A percentile compares a stretch with the other conserved stretches of the same genome.
Evolutionary conservation across 139 green algal genomes (phyloP).

Genomic region (Astrephomene gubernaculifera): DNA sequence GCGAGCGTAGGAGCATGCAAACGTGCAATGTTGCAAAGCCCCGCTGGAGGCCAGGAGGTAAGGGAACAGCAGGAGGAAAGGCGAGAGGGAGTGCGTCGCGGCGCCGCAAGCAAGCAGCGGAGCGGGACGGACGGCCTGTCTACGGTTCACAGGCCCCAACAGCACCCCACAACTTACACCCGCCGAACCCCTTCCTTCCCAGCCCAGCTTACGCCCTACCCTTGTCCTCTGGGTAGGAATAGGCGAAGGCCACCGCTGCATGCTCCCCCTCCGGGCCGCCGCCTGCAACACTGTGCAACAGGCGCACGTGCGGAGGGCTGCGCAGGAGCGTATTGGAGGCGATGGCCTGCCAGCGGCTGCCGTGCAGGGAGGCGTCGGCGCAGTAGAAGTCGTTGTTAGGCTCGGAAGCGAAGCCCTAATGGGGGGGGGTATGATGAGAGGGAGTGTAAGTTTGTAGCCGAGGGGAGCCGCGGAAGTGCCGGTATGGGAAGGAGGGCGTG

Average conservation of each 20-base stretch:
- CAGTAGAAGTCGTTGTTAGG: conserved; percentile 28
- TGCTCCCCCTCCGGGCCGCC: not conserved
- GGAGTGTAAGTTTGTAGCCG: too few relatives aligned
- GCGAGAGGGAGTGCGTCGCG: too few relatives aligned
- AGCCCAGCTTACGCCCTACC: not conserved
- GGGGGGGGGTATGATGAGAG: too few relatives aligned
- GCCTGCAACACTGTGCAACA: not conserved
- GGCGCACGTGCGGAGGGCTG: not conserved
- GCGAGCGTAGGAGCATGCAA: too few relatives aligned
- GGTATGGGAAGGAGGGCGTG: too few relatives aligned
- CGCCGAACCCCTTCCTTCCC: not conserved
- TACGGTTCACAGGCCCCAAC: too few relatives aligned
- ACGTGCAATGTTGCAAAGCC: too few relatives aligned
- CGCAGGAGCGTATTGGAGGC: conserved; percentile 14
- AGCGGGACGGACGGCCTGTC: too few relatives aligned
- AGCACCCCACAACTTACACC: not conserved
- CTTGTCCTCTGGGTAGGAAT: conserved; percentile 28
- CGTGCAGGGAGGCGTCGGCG: not conserved
- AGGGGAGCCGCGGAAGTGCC: too few relatives aligned
- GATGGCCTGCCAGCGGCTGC: conserved; percentile 1
- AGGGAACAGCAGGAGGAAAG: too few relatives aligned
- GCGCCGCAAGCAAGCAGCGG: too few relatives aligned
- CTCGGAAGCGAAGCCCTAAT: conserved; percentile 6
- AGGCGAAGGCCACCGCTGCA: conserved; percentile 8
- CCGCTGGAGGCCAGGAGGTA: too few relatives aligned